Evolutionary conservation across 805 yeast species (phyloP), one percentile per base, ranked within the genome.

Genomic region (Clavispora fructus): DNA sequence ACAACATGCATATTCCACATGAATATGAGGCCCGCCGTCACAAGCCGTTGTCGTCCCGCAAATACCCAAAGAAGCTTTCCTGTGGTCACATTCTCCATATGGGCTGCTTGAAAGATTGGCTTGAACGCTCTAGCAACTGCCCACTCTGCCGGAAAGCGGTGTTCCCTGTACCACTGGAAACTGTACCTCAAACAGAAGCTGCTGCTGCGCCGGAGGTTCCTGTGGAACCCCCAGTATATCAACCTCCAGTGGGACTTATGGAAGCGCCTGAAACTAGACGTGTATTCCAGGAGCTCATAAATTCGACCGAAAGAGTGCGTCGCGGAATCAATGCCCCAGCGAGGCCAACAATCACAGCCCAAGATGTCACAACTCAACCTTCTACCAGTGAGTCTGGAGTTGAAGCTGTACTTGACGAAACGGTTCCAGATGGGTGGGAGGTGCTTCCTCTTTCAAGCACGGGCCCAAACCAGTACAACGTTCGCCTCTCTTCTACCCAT

Each of bases 21-120:
- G 56, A 69, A 56, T 56, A 68, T 68, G 46, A 71, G 31, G 39
- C 44, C 10, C 26, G 29, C 2, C 53, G 56, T 13, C 52, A 54
- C 32, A 57, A 56, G 42, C 54, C 58, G 28, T 41, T 67, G 17
- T 45, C 66, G 8, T 31, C 57, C 7, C 57, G 86, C 46, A 65
- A 67, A 39, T 71, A 67, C 41, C 96, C 98, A 5, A 89, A 88
- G 63, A 85, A 77, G 58, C 71, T 94, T 41, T 74, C 71, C 1
- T 94, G 99, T 71, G 86, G 88, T 25, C 99, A 94, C 64, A 83
- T 88, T 41, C 73, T 92, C 47, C 99, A 94, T 62, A 69, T 85
- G 66, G 91, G 94, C 5, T 94, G 99, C 63, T 74, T 94, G 51
- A 86, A 88, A 58, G 84, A 86, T 54, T 94, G 99, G 99, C 73